Percentiles rank a stretch among this genome's conserved stretches.
phyloP scores from a whole-genome alignment of 2,329 filamentous ascomycete genomes.

The Ascochyta pisi region DNA sequence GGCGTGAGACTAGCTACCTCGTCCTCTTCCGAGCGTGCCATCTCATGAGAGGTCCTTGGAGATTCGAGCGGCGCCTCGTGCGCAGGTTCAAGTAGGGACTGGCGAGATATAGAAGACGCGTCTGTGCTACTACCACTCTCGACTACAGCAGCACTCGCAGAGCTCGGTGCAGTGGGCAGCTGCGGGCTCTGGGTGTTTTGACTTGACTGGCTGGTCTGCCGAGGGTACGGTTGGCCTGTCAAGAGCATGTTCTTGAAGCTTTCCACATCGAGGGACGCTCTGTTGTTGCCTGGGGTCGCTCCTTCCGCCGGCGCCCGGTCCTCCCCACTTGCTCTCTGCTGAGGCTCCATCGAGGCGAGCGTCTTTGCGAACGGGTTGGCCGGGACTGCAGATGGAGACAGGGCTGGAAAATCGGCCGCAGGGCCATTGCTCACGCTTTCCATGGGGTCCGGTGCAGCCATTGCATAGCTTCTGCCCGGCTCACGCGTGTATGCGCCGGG shows the following conservation, averaged over 20 bases:
- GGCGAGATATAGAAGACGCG: constrained; percentile 64
- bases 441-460: constrained; percentile 31
- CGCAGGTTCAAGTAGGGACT: constrained; percentile 64
- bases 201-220: constrained; percentile 30
- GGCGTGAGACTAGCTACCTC: constrained; percentile 45
- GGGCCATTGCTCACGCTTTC: constrained; percentile 33
- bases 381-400: constrained; percentile 32
- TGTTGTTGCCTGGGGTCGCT: constrained; percentile 33
- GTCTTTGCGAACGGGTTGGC: constrained; percentile 49
- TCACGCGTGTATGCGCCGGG: constrained; percentile 23
- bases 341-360: constrained; percentile 47
- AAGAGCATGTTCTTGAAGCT: constrained; percentile 78
- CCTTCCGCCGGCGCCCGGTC: constrained; percentile 39
- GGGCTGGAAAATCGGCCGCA: constrained; percentile 19
- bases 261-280: constrained; percentile 72
- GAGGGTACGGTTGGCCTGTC: constrained; percentile 67
- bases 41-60: constrained; percentile 66
- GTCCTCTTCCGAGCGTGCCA: constrained; percentile 60
- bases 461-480: constrained; percentile 33
- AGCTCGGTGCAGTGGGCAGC: constrained; percentile 29
- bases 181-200: constrained; percentile 35
- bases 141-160: constrained; percentile 32
- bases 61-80: constrained; percentile 57
- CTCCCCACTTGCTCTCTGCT: constrained; percentile 31
- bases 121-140: constrained; percentile 64